Conservation (phyloP, 2,329 filamentous ascomycete species). For the Xylariaceae sp. region DNA sequence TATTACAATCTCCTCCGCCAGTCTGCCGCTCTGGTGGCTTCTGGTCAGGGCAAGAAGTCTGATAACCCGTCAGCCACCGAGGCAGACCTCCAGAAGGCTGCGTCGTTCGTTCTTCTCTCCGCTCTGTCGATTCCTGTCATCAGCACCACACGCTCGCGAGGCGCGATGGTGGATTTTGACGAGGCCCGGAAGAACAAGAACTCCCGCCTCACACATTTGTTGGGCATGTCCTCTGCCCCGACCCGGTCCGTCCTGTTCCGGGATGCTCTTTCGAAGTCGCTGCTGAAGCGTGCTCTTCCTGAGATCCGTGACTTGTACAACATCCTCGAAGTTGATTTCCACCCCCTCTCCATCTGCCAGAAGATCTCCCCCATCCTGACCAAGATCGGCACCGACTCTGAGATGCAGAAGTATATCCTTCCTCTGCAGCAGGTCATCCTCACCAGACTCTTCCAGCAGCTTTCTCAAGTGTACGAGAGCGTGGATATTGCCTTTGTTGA, state of each 20-base stretch:
- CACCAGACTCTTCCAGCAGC: conserved; percentile 95
- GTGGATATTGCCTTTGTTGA: conserved; percentile 93
- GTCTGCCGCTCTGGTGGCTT: conserved; percentile 75
- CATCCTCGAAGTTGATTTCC: conserved; percentile 98
- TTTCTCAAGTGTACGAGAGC: conserved; percentile 98
- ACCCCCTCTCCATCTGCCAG: conserved; percentile 96
- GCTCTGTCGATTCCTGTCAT: conserved; percentile 98
- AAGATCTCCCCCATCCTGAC: conserved; percentile 96
- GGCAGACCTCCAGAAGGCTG: conserved; percentile 85
- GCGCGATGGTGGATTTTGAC: conserved; percentile 93
- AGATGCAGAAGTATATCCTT: conserved; percentile 95
- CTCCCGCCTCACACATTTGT: conserved; percentile 87
- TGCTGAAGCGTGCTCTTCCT: conserved; percentile 84
- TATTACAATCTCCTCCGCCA: conserved; percentile 96
- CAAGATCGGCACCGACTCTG: conserved; percentile 86
- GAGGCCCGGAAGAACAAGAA: conserved; percentile 99
- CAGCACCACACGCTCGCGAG: conserved; percentile 92
- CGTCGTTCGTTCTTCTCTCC: conserved; percentile 91
- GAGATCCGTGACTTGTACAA: conserved; percentile 98
- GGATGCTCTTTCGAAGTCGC: conserved; percentile 89
- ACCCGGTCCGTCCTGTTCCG: conserved; percentile 90
- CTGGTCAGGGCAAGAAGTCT: conserved; percentile 83
- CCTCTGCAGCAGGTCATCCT: conserved; percentile 98
- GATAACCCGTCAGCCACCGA: conserved; percentile 90
- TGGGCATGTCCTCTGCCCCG: conserved; percentile 86